phyloP scores from a whole-genome alignment of 2,329 filamentous ascomycete species.

The Trichoderma koningiopsis region DNA sequence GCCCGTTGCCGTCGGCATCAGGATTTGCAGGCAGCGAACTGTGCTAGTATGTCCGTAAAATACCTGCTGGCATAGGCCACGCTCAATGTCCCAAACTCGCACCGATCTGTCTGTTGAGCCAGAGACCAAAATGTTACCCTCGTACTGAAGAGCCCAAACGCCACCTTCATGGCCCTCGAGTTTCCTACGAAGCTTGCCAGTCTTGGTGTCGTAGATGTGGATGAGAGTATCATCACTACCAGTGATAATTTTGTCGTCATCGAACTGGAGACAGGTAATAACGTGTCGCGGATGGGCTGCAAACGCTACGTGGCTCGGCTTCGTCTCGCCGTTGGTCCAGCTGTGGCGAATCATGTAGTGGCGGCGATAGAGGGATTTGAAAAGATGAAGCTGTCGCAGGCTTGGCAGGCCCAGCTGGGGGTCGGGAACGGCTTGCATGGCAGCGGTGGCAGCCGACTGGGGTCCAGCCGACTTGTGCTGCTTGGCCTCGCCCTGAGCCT shows the following conservation, averaged over 20 bases:
- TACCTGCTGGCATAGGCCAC: conserved; percentile 87
- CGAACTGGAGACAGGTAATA: conserved; percentile 96
- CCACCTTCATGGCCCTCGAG: conserved; percentile 94
- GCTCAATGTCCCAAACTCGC: conserved; percentile 99
- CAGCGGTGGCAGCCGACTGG: conserved; percentile 81
- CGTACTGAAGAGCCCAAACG: conserved; percentile 96
- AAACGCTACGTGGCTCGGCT: conserved; percentile 91
- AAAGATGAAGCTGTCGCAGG: conserved; percentile 83
- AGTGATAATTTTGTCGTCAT: conserved; percentile 96
- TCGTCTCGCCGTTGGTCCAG: conserved; percentile 85
- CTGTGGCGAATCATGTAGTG: conserved; percentile 87
- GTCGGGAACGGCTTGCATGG: conserved; percentile 78
- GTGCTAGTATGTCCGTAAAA: conserved; percentile 98
- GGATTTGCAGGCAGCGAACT: conserved; percentile 90
- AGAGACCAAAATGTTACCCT: conserved; percentile 92
- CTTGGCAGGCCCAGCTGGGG: conserved; percentile 77
- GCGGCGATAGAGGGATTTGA: conserved; percentile 93
- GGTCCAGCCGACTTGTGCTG: conserved; percentile 74
- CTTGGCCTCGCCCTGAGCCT: conserved; percentile 44
- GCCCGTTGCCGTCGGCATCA: conserved; percentile 81
- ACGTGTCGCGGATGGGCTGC: conserved; percentile 95
- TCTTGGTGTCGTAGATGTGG: conserved; percentile 97
- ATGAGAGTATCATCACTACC: conserved; percentile 98
- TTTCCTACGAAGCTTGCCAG: conserved; percentile 78
- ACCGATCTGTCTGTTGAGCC: conserved; percentile 96